phyloP scores from a whole-genome alignment of 2,329 filamentous ascomycete genomes.

The Fusarium transvaalense region DNA sequence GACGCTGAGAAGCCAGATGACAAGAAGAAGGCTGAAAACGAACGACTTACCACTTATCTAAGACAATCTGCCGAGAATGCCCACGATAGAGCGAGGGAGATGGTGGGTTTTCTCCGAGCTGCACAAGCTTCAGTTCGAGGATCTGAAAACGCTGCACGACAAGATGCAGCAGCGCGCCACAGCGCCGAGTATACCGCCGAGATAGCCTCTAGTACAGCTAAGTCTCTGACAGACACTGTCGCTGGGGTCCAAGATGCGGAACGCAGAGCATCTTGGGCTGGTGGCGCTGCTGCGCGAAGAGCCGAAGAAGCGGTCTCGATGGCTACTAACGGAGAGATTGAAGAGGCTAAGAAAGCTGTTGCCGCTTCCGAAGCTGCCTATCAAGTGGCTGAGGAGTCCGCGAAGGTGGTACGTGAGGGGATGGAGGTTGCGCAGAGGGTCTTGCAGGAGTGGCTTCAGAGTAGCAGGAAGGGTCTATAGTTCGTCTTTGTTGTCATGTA shows the following conservation, averaged over 20 bases:
- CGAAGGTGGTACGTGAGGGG: conserved; percentile 14
- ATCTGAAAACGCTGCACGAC: conserved; percentile 19
- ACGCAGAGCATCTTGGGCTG: conserved; percentile 14
- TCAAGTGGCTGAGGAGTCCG: conserved; percentile 19
- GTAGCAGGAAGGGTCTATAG: conserved; percentile 25
- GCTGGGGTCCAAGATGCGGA: conserved; percentile 25
- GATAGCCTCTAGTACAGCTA: neutral
- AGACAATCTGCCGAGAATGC: conserved; percentile 33
- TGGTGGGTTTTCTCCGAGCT: conserved; percentile 19
- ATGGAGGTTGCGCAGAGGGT: conserved; percentile 28
- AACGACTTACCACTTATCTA: conserved; percentile 14
- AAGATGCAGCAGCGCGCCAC: conserved; percentile 16
- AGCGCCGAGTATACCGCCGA: conserved; percentile 20
- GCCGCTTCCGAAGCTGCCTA: conserved; percentile 27
- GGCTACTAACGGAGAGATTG: conserved; percentile 27
- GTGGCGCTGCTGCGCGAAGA: conserved; percentile 14
- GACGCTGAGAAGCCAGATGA: conserved; percentile 27
- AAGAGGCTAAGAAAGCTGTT: conserved; percentile 10
- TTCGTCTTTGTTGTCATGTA: neutral
- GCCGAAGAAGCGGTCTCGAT: conserved; percentile 28
- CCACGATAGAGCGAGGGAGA: conserved; percentile 25
- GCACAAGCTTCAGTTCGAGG: conserved; percentile 23
- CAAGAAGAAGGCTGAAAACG: conserved; percentile 26
- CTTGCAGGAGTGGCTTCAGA: conserved; percentile 34
- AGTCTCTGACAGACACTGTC: conserved; percentile 2